These are phyloP conservation scores for Podaxis sp. DNA, from an alignment of 768 basidiomycete genomes.

Conservation along the genomic window DNA sequence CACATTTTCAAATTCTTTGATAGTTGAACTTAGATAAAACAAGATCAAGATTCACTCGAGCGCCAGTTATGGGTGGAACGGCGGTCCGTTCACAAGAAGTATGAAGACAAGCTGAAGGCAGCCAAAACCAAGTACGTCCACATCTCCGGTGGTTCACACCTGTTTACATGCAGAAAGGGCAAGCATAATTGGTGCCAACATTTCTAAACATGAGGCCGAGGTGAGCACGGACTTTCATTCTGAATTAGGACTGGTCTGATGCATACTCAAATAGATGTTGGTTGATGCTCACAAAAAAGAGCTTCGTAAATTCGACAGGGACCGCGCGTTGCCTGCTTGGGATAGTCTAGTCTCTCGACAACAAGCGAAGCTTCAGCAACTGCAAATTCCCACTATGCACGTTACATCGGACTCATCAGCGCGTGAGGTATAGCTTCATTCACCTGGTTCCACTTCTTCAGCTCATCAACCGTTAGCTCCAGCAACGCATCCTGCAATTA, in stretches of 20 bases:
- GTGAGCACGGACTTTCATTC: constrained; percentile 25
- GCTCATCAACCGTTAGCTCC: constrained; percentile 39
- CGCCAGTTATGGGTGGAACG: constrained; percentile 66
- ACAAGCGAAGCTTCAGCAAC: constrained; percentile 54
- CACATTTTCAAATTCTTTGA: neutral
- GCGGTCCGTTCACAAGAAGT: constrained; percentile 52
- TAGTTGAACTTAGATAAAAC: constrained; percentile 48
- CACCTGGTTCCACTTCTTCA: neutral
- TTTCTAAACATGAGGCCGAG: constrained; percentile 69
- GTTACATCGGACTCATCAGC: constrained; percentile 42
- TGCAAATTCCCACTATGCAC: constrained; percentile 72
- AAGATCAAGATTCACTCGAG: constrained; percentile 70
- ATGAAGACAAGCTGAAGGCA: constrained; percentile 68
- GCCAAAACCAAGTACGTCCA: constrained; percentile 58
- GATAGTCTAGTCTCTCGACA: constrained; percentile 70
- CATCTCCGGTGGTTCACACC: neutral
- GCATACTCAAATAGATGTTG: constrained; percentile 45
- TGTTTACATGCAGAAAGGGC: constrained; percentile 41
- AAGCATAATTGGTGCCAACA: constrained; percentile 53
- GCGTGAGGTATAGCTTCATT: constrained; percentile 45
- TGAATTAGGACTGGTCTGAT: neutral
- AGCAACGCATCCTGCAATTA: constrained; percentile 67
- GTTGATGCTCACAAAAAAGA: constrained; percentile 62
- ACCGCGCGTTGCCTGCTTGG: constrained; percentile 71
- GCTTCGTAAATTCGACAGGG: constrained; percentile 61